Base-by-base conservation (phyloP, 257 asterid species). In the Schizonepeta tenuifolia region DNA sequence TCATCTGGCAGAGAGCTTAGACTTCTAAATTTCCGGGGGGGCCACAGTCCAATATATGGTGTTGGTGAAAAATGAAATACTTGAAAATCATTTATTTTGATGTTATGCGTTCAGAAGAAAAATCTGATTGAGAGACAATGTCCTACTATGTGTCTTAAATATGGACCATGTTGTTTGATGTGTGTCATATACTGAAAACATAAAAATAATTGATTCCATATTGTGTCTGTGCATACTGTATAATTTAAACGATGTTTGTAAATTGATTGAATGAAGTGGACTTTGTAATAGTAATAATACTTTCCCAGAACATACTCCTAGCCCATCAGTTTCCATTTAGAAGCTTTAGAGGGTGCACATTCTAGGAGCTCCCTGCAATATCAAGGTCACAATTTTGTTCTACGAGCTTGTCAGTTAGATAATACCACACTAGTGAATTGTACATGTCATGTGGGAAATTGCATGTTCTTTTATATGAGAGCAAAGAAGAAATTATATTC, bases 281-380 rank as follows among this genome's bases (percentile, higher is more conserved):
- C 67, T 56, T 11, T 9, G 53, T 70, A 70, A 5, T 21, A 11
- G 46, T 41, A 10, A 26, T 56, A 17, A 24, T 24, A 24, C 49
- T 10, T 28, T 10, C 58, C 11, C 18, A 17, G 22, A 20, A 51
- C 10, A n/a, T 41, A 43, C 15, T 40, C 57, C 7, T 43, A 24
- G n/a, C 4, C 35, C 22, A 31, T 71, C 68, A 46, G 15, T 24
- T 56, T 44, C 38, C 6, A 44, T 58, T 9, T 70, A 47, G 49
- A 70, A 57, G 44, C 59, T 58, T 43, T 58, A 41, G 47, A 70
- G 22, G 49, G 57, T 58, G 26, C 36, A 43, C 31, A 26, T 70
- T 35, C 18, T 33, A 3, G 38, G 21, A 15, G 67, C 58, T 28
- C 58, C 54, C 44, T 44, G 38, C 50, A 58, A 26, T 58, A 17